Evolutionary conservation across 1,139 yeast species (phyloP).

Genomic region (Pichiaceae sp.): DNA sequence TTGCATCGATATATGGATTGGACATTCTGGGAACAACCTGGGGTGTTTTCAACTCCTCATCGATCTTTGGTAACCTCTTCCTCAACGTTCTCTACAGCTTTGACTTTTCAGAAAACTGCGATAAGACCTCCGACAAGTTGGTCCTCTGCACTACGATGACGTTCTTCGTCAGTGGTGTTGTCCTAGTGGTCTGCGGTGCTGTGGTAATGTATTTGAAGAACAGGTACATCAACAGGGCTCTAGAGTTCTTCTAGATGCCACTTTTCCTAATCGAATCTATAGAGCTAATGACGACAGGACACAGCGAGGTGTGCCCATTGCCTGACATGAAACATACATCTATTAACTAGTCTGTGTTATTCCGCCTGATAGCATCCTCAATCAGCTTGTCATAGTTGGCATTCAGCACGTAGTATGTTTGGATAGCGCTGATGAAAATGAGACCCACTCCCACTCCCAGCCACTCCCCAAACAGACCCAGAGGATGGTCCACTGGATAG

Average conservation of each 20-base stretch:
- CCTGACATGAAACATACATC: too few relatives aligned
- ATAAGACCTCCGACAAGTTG: slow-evolving; percentile 9
- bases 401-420: slow-evolving; percentile 37
- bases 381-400: slow-evolving; percentile 51
- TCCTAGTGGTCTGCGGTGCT: slow-evolving; percentile 14
- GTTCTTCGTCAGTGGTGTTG: slow-evolving; percentile 20
- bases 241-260: slow-evolving; percentile 15
- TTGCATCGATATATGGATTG: slow-evolving; percentile 25
- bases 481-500: slow-evolving; percentile 24
- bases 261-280: too few relatives aligned
- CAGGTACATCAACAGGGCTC: slow-evolving; percentile 16
- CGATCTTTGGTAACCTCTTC: slow-evolving; percentile 21
- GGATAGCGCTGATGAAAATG: slow-evolving; percentile 42
- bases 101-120: slow-evolving; percentile 20
- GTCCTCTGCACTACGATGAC: slow-evolving; percentile 25
- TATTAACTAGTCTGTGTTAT: slow-evolving; percentile 18
- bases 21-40: slow-evolving; percentile 26
- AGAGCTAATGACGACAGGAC: too few relatives aligned
- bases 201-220: slow-evolving; percentile 14
- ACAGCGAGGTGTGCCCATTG: too few relatives aligned
- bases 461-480: slow-evolving; percentile 44
- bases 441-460: slow-evolving; percentile 44
- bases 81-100: slow-evolving; percentile 20
- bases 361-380: slow-evolving; percentile 35
- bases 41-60: slow-evolving; percentile 23